Evolutionary conservation across 352 stramenopile genomes (phyloP), one percentile per base, ranked within the genome.

Genomic region (Thraustotheca clavata): DNA sequence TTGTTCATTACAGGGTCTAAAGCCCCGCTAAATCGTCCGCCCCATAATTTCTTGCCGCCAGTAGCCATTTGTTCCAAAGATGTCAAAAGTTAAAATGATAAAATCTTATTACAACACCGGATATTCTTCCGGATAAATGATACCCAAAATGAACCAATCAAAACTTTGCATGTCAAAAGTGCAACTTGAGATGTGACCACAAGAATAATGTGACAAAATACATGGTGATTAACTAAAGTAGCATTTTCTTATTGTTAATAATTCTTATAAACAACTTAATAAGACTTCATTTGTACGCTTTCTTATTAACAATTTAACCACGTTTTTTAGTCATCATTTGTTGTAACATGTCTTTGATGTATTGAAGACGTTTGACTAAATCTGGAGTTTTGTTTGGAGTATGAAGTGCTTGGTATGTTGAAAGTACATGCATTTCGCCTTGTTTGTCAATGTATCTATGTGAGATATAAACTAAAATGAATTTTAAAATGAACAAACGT

Each of bases 1-100:
- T 99, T 99, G 77, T 97, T 89, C 90, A 98, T 97, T 39, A 96
- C 75, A 5, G 91, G 91, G 71, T 98, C 95, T 76, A 98, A 94
- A 69, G 97, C 94, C 68, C 89, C 91, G 67, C 91, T 92, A 77
- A 98, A 98, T 32, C 94, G 80, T 4, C 94, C 94, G 70, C 94
- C 94, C 83, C 83, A 93, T 29, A 93, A 79, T 71, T 93, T 93
- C 57, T 65, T 65, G 35, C 55, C 55, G 18, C 55, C 34, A 16
- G 29, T 11, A 32, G 50, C 29, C 31, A 34, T 60, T 11, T 12
- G 38, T 18, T 43, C 16, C 38, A 20, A 18, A 20, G 38, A 43
- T 18, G 16, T 43, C 16, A 43, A 43, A 43, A 43, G 38, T 18
- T 43, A 16, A 16, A 43, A 43, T 43, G 38, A 16, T 31, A 11